Evolutionary conservation across 1,284 basidiomycete species (phyloP).

Genomic region (Limonomyces culmigenus): DNA sequence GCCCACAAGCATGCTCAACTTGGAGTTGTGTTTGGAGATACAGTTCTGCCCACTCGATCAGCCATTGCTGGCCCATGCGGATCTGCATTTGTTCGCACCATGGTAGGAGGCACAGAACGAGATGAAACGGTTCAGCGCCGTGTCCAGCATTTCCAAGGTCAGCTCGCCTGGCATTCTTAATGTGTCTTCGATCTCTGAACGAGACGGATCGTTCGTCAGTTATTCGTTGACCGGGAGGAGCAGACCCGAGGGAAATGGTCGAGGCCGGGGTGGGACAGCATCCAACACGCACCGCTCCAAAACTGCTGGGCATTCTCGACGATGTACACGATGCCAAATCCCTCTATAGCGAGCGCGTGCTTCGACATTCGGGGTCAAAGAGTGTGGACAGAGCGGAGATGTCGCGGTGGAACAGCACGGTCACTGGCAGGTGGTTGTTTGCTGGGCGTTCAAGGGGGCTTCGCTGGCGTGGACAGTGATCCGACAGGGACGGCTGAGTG

Average conservation of each 20-base stretch:
- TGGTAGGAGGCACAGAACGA: constrained; percentile 72
- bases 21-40: constrained; percentile 71
- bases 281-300: constrained; percentile 59
- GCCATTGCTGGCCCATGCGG: not conserved
- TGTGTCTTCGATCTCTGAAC: constrained; percentile 72
- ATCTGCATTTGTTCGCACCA: constrained; percentile 45
- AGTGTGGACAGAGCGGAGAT: no score
- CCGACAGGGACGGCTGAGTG: no score
- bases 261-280: no score
- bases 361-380: no score
- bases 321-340: constrained; percentile 59
- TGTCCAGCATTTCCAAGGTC: constrained; percentile 62
- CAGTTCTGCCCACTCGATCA: constrained; percentile 33
- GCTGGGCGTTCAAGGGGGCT: no score
- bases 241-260: no score
- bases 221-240: no score
- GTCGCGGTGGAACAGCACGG: no score
- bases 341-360: no score
- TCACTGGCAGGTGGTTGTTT: no score
- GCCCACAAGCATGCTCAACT: constrained; percentile 61
- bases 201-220: not conserved
- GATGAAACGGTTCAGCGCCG: constrained; percentile 60
- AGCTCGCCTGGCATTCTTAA: constrained; percentile 46
- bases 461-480: no score
- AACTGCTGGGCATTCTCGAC: constrained; percentile 71